phyloP scores from a whole-genome alignment of 305 asterid genomes.

The Solanum hybrid region DNA sequence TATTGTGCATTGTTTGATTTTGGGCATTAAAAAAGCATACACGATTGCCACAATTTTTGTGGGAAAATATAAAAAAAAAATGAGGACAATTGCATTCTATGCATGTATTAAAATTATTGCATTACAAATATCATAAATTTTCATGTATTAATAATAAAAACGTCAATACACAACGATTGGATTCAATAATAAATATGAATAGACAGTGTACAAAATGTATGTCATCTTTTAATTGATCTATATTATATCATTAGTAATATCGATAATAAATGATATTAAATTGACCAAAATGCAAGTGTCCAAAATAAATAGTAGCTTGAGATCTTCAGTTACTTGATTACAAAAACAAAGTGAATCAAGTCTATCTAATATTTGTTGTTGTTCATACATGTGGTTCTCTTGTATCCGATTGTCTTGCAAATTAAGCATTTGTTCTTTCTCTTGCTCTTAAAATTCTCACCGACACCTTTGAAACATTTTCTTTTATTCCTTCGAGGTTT shows the following conservation, averaged over 20 bases:
- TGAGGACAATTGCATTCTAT: neutral
- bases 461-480: neutral
- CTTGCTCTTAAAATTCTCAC: neutral
- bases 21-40: neutral
- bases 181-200: neutral
- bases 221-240: neutral
- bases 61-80: neutral
- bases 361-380: neutral
- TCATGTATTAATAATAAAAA: neutral
- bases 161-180: neutral
- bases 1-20: too few relatives aligned
- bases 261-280: neutral
- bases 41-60: neutral
- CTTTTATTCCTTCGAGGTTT: neutral
- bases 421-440: neutral
- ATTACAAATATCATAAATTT: too few relatives aligned
- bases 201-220: neutral
- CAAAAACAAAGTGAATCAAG: neutral
- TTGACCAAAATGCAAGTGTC: neutral
- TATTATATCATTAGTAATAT: neutral
- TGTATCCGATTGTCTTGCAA: neutral
- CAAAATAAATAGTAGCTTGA: neutral
- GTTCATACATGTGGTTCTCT: neutral
- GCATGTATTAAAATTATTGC: too few relatives aligned
- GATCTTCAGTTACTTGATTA: neutral